Base-by-base conservation (phyloP, 768 basidiomycete genomes). In the Sporobolomyces pararoseus region DNA sequence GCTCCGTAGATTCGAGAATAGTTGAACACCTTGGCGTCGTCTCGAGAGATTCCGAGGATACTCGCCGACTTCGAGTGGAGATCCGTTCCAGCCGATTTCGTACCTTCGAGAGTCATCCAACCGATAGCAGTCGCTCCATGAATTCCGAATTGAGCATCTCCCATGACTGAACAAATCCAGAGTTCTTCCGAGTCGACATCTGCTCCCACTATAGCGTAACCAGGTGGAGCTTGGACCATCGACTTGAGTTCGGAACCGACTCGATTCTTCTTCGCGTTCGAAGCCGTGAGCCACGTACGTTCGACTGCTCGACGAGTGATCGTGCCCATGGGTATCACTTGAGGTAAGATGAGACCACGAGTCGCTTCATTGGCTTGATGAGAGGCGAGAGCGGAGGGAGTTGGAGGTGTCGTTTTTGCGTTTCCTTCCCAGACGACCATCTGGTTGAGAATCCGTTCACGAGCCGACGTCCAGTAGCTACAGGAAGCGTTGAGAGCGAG, bases 1-100 rank as follows among this genome's bases (percentile, higher is more conserved):
- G 95, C 95, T n/a, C 95, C 94, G 76, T 98, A 98, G 75, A 99
- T 96, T 42, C 95, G 87, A 51, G 95, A 96, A 77, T 98, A 99
- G 78, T 99, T 99, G 85, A 99, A 99, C 42, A 94, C 91, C 79
- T 99, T 98, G 37, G 96, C 95, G 74, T 90, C 88, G 76, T 98
- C 92, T 37, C 95, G 86, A 47, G 91, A 90, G 73, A 94, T 94
- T 23, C 90, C 90, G 46, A 98, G 82, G 76, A 98, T 98, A 67
- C 81, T 85, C 16, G 95, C 96, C 2, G 94, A 95, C 81, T 96
- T 96, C 16, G 94, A 97, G 77, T 97, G 95, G 35, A 99, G 81
- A 81, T 99, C 95, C 9, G 95, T 98, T 7, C 93, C 93, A 0
- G 89, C 88, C 0, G 87, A 84, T 80, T 98, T 98, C 21, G 94